Conservation (phyloP, 2,329 filamentous ascomycete genomes). For the Paraconiothyrium brasiliense region DNA sequence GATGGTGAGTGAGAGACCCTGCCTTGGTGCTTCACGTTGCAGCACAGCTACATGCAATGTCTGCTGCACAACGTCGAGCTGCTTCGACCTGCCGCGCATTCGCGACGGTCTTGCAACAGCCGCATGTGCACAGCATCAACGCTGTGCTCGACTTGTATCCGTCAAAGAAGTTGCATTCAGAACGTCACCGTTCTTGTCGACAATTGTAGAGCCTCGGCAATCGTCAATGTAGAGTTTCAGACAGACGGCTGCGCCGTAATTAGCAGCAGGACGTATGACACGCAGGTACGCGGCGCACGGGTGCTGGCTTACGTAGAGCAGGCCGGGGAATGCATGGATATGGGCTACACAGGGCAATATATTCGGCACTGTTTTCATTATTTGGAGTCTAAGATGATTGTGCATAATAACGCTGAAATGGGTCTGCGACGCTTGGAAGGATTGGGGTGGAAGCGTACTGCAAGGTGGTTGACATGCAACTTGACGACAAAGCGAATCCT, state of each 20-base stretch:
- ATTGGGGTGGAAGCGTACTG: no score
- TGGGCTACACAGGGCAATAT: conserved; percentile 5
- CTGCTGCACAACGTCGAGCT: not conserved
- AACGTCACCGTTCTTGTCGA: conserved; percentile 1
- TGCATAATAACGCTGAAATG: not conserved
- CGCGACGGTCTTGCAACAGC: conserved; percentile 1
- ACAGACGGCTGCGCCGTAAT: not conserved
- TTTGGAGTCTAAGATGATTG: not conserved
- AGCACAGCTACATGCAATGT: not conserved
- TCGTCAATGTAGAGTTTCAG: not conserved
- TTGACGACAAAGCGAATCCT: no score
- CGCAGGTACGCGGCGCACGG: conserved; percentile 12
- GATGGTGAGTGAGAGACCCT: not conserved
- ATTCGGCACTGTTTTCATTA: not conserved
- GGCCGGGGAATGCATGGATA: not conserved
- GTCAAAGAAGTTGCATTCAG: not conserved
- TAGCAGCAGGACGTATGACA: conserved; percentile 2
- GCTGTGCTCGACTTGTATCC: not conserved
- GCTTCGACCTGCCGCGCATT: not conserved
- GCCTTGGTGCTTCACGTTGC: conserved; percentile 3
- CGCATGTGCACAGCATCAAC: not conserved
- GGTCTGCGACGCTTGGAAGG: not conserved
- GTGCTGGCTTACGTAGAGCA: not conserved
- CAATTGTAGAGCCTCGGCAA: not conserved
- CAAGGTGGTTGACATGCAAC: no score